A percentile compares a stretch with the other conserved stretches of the same genome.
phyloP scores from a whole-genome alignment of 306 rosid species.

The Medicago ruthenica region DNA sequence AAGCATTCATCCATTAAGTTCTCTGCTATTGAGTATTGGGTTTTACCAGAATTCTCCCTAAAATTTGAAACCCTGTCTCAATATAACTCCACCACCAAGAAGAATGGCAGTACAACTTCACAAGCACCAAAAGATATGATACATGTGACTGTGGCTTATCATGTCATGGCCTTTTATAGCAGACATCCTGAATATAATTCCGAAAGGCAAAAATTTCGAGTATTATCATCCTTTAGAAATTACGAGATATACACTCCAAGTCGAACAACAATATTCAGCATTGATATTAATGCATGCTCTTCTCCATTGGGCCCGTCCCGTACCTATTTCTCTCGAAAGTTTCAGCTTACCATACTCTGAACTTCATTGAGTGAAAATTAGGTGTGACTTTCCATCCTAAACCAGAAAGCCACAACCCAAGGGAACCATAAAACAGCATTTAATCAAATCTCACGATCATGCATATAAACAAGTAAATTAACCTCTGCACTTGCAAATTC shows the following conservation, averaged over 20 bases:
- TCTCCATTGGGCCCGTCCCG: slow-evolving; percentile 33
- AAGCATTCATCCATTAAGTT: not conserved
- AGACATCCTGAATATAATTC: slow-evolving; percentile 70
- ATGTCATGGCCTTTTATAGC: slow-evolving; percentile 85
- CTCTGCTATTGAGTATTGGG: not conserved
- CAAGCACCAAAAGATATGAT: slow-evolving; percentile 7
- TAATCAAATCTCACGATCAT: slow-evolving; percentile 28
- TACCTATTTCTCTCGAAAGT: slow-evolving; percentile 1
- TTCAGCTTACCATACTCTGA: slow-evolving; percentile 15
- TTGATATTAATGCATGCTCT: slow-evolving; percentile 46
- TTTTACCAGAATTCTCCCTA: not conserved
- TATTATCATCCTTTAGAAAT: slow-evolving; percentile 53
- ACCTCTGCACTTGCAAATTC: slow-evolving; percentile 23
- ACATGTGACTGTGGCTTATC: not conserved
- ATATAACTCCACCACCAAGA: not conserved
- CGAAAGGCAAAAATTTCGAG: slow-evolving; percentile 63
- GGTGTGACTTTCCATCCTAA: slow-evolving; percentile 19
- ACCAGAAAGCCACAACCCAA: slow-evolving; percentile 30
- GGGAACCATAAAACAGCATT: slow-evolving; percentile 29
- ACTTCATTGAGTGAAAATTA: slow-evolving; percentile 32
- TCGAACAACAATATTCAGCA: slow-evolving; percentile 18
- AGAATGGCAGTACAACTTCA: not conserved
- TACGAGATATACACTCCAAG: slow-evolving; percentile 14
- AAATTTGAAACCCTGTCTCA: not conserved
- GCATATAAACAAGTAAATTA: slow-evolving; percentile 31